phyloP scores from a whole-genome alignment of 495 filamentous ascomycete genomes.

The Neurospora sp. region DNA sequence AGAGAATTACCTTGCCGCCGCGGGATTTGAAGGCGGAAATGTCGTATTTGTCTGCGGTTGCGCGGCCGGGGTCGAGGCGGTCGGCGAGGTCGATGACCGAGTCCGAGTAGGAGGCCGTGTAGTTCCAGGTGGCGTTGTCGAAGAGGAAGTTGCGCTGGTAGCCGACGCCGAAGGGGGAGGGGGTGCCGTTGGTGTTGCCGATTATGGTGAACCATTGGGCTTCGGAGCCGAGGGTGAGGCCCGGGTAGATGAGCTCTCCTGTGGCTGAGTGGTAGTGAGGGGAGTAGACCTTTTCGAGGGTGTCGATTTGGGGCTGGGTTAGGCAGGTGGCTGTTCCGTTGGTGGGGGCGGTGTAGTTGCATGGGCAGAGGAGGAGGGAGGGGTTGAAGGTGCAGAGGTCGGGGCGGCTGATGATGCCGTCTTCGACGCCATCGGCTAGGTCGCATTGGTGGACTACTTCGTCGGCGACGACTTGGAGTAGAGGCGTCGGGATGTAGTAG shows the following conservation, averaged over 20 bases:
- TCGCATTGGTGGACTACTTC: slow-evolving; percentile 64
- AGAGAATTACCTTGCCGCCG: slow-evolving; percentile 47
- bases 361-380: slow-evolving; percentile 41
- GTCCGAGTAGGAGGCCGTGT: slow-evolving; percentile 16
- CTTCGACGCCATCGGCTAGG: slow-evolving; percentile 46
- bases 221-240: slow-evolving; percentile 29
- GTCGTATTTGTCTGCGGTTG: slow-evolving; percentile 37
- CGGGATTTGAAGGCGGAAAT: slow-evolving; percentile 29
- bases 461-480: slow-evolving; percentile 41
- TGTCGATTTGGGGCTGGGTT: slow-evolving; percentile 44
- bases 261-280: slow-evolving; percentile 40
- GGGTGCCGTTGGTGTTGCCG: slow-evolving; percentile 3
- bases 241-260: slow-evolving; percentile 43
- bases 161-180: slow-evolving; percentile 24
- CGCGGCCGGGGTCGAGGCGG: slow-evolving; percentile 25
- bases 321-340: slow-evolving; percentile 36
- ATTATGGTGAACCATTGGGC: slow-evolving; percentile 13
- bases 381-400: slow-evolving; percentile 46
- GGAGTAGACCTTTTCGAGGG: slow-evolving; percentile 43
- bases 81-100: slow-evolving; percentile 13
- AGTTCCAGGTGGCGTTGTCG: slow-evolving; percentile 31
- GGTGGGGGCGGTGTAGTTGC: slow-evolving; percentile 7
- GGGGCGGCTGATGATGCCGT: slow-evolving; percentile 53
- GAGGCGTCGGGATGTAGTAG: slow-evolving; percentile 39
- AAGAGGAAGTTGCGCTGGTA: slow-evolving; percentile 33